phyloP scores from a whole-genome alignment of 179 eudicot genomes.

The Corrigiola litoralis region DNA sequence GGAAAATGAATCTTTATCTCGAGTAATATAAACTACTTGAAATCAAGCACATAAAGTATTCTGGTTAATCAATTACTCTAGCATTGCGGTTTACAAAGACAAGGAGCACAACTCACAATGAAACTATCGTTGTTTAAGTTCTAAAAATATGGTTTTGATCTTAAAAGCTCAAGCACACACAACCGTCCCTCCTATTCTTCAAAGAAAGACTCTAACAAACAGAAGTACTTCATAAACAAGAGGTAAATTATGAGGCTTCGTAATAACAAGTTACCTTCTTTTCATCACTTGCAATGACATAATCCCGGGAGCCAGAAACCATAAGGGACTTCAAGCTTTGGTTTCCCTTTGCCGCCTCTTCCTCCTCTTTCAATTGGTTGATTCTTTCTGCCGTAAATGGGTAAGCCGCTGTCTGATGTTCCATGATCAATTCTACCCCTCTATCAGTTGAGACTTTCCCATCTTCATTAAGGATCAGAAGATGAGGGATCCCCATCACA shows the following conservation, averaged over 20 bases:
- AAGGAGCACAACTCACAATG: no score
- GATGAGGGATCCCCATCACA: slow-evolving; percentile 33
- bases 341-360: slow-evolving; percentile 26
- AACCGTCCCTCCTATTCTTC: neutral
- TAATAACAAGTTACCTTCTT: slow-evolving; percentile 20
- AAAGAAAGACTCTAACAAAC: neutral
- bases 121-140: no score
- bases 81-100: no score
- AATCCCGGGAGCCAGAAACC: slow-evolving; percentile 35
- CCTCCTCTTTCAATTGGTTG: slow-evolving; percentile 28
- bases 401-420: slow-evolving; percentile 25
- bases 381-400: slow-evolving; percentile 31
- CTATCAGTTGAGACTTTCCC: slow-evolving; percentile 26
- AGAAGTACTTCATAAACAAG: neutral
- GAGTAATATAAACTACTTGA: no score
- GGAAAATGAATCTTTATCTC: no score
- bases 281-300: slow-evolving; percentile 29
- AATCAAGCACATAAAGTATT: no score
- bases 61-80: no score
- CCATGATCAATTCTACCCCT: slow-evolving; percentile 25
- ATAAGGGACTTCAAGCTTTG: slow-evolving; percentile 36
- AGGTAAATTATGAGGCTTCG: neutral
- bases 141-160: no score
- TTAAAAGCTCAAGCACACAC: no score
- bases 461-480: slow-evolving; percentile 26